A percentile compares a stretch with the other conserved stretches of the same genome.
phyloP scores from a whole-genome alignment of 1,139 yeast species.

The Scheffersomyces quercinus region DNA sequence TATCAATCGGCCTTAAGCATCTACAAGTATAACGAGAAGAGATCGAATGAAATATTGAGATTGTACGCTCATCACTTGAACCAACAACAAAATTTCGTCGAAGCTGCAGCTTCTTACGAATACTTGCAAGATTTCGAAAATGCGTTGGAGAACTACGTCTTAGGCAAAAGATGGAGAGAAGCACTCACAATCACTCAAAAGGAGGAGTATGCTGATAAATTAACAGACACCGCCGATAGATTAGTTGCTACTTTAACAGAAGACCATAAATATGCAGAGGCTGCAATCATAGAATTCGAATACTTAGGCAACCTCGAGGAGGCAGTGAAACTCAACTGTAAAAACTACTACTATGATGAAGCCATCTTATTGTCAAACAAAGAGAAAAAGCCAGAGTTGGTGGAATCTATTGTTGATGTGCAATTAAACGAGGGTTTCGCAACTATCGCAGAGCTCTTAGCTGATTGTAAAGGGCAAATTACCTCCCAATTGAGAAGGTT shows the following conservation, averaged over 20 bases:
- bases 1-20: constrained; percentile 68
- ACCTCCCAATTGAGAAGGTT: constrained; percentile 80
- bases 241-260: constrained; percentile 63
- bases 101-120: constrained; percentile 81
- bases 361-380: constrained; percentile 68
- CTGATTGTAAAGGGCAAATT: constrained; percentile 88
- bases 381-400: constrained; percentile 42
- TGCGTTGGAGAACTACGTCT: constrained; percentile 70
- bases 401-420: constrained; percentile 65
- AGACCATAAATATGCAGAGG: constrained; percentile 74
- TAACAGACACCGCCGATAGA: constrained; percentile 50
- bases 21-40: constrained; percentile 57
- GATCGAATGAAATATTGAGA: constrained; percentile 56
- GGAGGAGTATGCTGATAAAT: constrained; percentile 36
- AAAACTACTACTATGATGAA: constrained; percentile 70
- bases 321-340: constrained; percentile 70
- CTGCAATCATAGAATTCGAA: constrained; percentile 74
- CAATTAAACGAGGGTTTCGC: constrained; percentile 88
- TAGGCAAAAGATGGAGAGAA: constrained; percentile 81
- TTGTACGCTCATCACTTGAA: constrained; percentile 65
- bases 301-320: constrained; percentile 62
- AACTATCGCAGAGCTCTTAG: constrained; percentile 77
- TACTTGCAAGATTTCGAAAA: constrained; percentile 53
- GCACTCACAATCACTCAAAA: constrained; percentile 64
- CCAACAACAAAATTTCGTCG: constrained; percentile 55